Base-by-base conservation (phyloP, 192 early-diverging fungal species). In the Ramicandelaber brevisporus region DNA sequence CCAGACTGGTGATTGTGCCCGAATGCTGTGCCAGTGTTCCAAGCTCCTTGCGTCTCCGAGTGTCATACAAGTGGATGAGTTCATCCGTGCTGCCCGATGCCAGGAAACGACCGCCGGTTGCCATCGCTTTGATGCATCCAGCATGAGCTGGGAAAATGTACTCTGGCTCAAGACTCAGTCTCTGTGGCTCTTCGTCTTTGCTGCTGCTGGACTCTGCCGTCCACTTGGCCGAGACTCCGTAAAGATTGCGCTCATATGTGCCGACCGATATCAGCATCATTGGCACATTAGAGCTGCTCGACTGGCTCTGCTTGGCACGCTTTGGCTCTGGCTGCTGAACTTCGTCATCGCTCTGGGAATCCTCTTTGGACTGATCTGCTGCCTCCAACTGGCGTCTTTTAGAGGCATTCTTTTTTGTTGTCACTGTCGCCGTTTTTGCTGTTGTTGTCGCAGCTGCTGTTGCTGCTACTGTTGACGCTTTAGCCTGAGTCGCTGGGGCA, bases 121-220 rank as follows among this genome's bases (percentile, higher is more conserved):
- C 69, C 20, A 83, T 56, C 4, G 80, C 61, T 36, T 85, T 90
- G 52, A 99, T 95, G 46, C 74, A 84, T 12, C 78, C 72, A 27
- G 74, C 84, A 48, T 99, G 95, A 6, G 95, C 77, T 3, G 90
- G 74, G 31, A 95, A 87, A 31, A 88, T 86, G 61, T 93, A 99
- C 20, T 72, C 53, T 8, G 87, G 78, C 6, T 55, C 53, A 20
- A 85, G 35, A 20, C 37, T 48, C 37, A 68, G 39, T 7, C 16
- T 30, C 14, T 20, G 21, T 23, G 10, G 22, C 26, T 13, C 14
- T 23, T 14, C 14, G 2, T 13, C 19, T 23, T 26, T 6, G 14
- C 21, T 10, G 2, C 11, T 5, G 18, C 17, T 14, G 16, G 14
- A 32, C 6, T 24, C 28, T 27, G 43, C 41, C 19, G 55, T 40